A percentile compares a stretch with the other conserved stretches of the same genome.
Conservation (phyloP, 1,284 basidiomycete species). For the Cystobasidiaceae sp. region DNA sequence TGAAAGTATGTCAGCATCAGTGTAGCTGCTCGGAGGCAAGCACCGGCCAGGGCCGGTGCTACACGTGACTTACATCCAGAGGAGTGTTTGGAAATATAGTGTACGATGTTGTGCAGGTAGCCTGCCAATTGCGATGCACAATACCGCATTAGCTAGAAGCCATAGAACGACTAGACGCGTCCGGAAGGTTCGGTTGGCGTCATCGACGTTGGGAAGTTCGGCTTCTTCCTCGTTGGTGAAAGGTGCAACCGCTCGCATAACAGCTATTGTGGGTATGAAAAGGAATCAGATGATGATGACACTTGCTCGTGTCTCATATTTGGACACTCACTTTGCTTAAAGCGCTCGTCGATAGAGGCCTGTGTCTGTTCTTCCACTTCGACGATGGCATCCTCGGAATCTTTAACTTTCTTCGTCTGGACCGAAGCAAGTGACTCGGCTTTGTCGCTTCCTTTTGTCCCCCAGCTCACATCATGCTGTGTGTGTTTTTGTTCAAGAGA, state of each 20-base stretch:
- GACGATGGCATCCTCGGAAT: constrained; percentile 25
- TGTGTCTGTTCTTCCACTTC: constrained; percentile 29
- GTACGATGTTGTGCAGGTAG: constrained; percentile 11
- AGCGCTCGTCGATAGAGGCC: constrained; percentile 26
- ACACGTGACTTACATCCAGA: constrained; percentile 29
- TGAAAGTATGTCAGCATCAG: too few relatives aligned
- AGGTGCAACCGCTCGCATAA: constrained; percentile 83
- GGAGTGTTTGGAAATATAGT: constrained; percentile 28
- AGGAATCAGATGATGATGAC: constrained; percentile 81
- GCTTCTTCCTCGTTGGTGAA: constrained; percentile 61
- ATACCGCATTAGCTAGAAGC: constrained; percentile 71
- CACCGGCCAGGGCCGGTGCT: not conserved
- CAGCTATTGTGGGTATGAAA: constrained; percentile 68
- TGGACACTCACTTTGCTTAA: constrained; percentile 16
- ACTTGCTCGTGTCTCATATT: constrained; percentile 52
- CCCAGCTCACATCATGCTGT: constrained; percentile 50
- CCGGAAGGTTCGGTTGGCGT: constrained; percentile 84
- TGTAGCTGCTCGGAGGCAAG: not conserved
- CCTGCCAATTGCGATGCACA: constrained; percentile 29
- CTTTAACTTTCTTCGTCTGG: constrained; percentile 17
- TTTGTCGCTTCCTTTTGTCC: constrained; percentile 75
- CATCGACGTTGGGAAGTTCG: constrained; percentile 81
- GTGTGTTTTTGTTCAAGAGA: not conserved
- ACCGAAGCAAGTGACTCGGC: constrained; percentile 16
- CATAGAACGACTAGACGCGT: constrained; percentile 70